Percentiles rank a stretch among this genome's conserved stretches.
phyloP scores from a whole-genome alignment of 768 basidiomycete species.

The Rhodosporidiobolus sp. region DNA sequence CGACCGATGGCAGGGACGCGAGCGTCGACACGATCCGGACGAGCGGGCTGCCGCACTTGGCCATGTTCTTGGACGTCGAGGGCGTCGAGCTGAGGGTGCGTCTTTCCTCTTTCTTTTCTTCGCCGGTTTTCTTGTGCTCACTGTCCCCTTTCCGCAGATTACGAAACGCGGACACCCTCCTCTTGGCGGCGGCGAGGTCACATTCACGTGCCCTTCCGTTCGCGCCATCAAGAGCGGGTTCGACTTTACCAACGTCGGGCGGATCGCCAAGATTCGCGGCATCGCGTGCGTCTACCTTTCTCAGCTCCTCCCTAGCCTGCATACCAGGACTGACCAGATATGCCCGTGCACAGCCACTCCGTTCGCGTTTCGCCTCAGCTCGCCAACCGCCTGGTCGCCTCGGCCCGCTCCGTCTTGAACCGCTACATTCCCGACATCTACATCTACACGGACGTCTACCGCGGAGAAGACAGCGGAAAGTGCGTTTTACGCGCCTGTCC shows the following conservation, averaged over 20 bases:
- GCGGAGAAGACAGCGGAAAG: constrained; percentile 96
- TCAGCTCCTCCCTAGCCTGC: neutral
- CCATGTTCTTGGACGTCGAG: constrained; percentile 71
- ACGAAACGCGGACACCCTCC: constrained; percentile 91
- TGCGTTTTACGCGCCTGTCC: constrained; percentile 55
- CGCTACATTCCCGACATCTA: constrained; percentile 98
- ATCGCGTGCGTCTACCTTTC: constrained; percentile 67
- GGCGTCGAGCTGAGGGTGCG: constrained; percentile 81
- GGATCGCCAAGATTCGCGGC: constrained; percentile 89
- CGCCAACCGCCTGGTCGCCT: constrained; percentile 95
- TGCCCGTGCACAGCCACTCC: constrained; percentile 64
- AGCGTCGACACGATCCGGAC: constrained; percentile 55
- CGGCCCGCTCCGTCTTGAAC: constrained; percentile 85
- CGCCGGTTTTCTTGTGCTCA: neutral
- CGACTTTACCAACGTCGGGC: constrained; percentile 86
- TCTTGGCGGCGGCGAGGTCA: constrained; percentile 84
- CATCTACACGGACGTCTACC: constrained; percentile 96
- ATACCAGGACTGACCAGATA: neutral
- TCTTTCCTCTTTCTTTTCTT: neutral
- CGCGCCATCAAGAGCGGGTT: constrained; percentile 80
- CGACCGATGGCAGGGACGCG: constrained; percentile 86
- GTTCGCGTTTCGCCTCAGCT: constrained; percentile 96
- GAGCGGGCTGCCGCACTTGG: constrained; percentile 40
- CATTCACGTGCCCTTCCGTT: constrained; percentile 87
- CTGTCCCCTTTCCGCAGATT: constrained; percentile 57